Base-by-base conservation (phyloP, 192 early-diverging fungal genomes). In the Dimargaris cristalligena region DNA sequence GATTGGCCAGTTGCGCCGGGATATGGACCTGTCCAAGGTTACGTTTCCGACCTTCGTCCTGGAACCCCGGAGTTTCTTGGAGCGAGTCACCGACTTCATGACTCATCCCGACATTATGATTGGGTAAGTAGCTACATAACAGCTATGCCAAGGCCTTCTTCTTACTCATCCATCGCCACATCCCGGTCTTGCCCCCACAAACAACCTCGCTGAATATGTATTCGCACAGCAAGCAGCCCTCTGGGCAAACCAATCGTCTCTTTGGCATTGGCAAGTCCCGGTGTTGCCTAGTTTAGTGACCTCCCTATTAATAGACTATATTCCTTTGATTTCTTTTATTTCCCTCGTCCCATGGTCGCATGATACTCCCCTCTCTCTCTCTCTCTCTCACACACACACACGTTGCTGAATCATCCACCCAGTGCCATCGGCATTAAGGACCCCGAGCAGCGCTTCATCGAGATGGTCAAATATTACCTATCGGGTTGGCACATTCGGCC, bases 11-110 rank as follows among this genome's bases (percentile, higher is more conserved):
- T 67, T 97, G 41, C 72, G 87, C 58, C 84, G 89, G 65, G 90
- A 86, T 50, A 90, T 83, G 71, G 94, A 97, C 65, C 80, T 97
- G 58, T 88, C 88, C 58, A 76, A 88, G 56, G 83, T 97, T 46
- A 89, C 92, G n/a, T 80, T 97, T 20, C 94, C 92, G 13, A 91
- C 90, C 4, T 97, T 97, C 77, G 83, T 97, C 3, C 76, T 97
- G 25, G 94, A 97, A 61, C 88, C 92, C 1, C 71, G 92, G 25
- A 89, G 87, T 69, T 91, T 94, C 76, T 79, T 90, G 29, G 94
- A 97, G 66, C 81, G 90, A 25, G 87, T 97, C 29, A 91, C 91
- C 8, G 91, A 97, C 74, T 97, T 97, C 75, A 90, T 95, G 83
- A 81, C 82, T 34, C 89, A 93, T 59, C 87, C 88, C 9, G 86